Conservation (phyloP, 345 rosid species). For the Citrus hindsii region DNA sequence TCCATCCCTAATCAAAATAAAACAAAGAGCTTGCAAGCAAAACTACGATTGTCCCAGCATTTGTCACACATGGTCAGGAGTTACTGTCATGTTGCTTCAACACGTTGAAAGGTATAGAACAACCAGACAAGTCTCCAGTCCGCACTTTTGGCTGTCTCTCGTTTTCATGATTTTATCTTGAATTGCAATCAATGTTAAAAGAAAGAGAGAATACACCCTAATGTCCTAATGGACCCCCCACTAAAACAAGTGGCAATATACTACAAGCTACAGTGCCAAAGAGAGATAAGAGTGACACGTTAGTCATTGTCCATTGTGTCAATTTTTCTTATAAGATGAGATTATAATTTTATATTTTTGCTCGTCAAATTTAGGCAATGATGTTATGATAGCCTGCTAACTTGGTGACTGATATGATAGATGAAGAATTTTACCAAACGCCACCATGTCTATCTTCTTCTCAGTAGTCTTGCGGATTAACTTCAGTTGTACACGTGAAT, state of each 20-base stretch:
- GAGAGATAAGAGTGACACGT: too few relatives aligned
- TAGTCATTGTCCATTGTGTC: too few relatives aligned
- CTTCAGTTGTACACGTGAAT: slow-evolving; percentile 1
- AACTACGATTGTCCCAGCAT: too few relatives aligned
- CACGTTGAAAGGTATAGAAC: not conserved
- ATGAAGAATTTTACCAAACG: slow-evolving; percentile 14
- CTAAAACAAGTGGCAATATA: too few relatives aligned
- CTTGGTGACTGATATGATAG: not conserved
- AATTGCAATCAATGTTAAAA: slow-evolving; percentile 7
- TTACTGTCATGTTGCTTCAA: slow-evolving; percentile 9
- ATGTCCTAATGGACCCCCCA: slow-evolving; percentile 3
- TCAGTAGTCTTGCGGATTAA: not conserved
- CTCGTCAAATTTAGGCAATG: not conserved
- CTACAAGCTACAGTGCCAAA: too few relatives aligned
- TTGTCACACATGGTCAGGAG: not conserved
- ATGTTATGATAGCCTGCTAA: not conserved
- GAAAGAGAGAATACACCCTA: not conserved
- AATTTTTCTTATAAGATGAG: not conserved
- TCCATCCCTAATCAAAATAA: too few relatives aligned
- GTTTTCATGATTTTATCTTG: slow-evolving; percentile 27
- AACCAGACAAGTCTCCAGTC: not conserved
- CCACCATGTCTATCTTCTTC: slow-evolving; percentile 13
- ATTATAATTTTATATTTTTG: not conserved
- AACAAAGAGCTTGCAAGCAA: too few relatives aligned
- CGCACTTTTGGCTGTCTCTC: not conserved